Conservation (phyloP, 176 grass and related monocot genomes). For the Eleusine coracana region DNA sequence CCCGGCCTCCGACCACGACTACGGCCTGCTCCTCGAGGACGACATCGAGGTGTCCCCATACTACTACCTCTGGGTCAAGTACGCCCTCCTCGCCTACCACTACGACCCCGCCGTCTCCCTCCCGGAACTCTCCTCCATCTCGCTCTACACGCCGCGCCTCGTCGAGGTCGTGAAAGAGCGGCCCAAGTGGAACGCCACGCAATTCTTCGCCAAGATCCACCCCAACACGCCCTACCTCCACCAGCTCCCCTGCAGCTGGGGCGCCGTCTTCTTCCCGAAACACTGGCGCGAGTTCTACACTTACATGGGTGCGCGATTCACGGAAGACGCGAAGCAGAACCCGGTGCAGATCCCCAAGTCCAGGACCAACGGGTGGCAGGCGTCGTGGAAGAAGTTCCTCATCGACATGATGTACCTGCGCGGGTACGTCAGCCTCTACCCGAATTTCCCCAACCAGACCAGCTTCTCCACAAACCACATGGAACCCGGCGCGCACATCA, state of each 20-base stretch:
- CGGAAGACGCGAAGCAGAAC: slow-evolving; percentile 87
- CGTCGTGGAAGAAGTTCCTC: slow-evolving; percentile 99
- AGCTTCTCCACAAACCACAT: slow-evolving; percentile 99
- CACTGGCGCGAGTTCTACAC: slow-evolving; percentile 99
- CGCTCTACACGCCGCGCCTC: slow-evolving; percentile 91
- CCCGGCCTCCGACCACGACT: slow-evolving; percentile 75
- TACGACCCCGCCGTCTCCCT: slow-evolving; percentile 77
- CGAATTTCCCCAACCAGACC: slow-evolving; percentile 83
- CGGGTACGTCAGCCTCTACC: slow-evolving; percentile 86
- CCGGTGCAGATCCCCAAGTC: slow-evolving; percentile 89
- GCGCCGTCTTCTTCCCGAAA: slow-evolving; percentile 98
- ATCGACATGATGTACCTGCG: slow-evolving; percentile 99
- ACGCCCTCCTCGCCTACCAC: slow-evolving; percentile 79
- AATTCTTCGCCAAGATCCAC: slow-evolving; percentile 69
- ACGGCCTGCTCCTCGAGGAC: slow-evolving; percentile 90
- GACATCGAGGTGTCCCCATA: slow-evolving; percentile 98
- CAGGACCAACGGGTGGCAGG: slow-evolving; percentile 94
- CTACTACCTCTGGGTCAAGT: slow-evolving; percentile 99
- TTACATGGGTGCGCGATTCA: slow-evolving; percentile 85
- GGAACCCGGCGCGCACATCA: slow-evolving; percentile 97
- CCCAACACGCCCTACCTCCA: slow-evolving; percentile 94
- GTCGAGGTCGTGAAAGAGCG: slow-evolving; percentile 92
- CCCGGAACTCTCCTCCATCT: slow-evolving; percentile 88
- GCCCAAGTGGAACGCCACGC: slow-evolving; percentile 79
- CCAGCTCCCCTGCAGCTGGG: slow-evolving; percentile 99